Evolutionary conservation across 2,329 filamentous ascomycete species (phyloP), one percentile per base, ranked within the genome.

Genomic region (Scleromitrula shiraiana): DNA sequence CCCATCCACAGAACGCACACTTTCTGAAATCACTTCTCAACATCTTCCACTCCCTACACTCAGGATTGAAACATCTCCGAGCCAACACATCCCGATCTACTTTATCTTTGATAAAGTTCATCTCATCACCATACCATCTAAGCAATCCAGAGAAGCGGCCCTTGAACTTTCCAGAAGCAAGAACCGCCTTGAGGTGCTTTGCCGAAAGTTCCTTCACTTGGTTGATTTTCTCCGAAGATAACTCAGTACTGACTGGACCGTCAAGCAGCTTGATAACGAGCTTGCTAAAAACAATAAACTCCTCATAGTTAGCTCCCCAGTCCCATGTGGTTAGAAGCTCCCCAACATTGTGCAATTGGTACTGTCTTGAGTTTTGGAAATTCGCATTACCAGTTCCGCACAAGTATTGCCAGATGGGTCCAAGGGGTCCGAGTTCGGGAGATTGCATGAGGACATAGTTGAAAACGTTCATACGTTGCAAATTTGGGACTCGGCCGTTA

Each of bases 391-490:
- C 53, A 1, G 50, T 53, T 8, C 55, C 55, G 33, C 44, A 46
- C 1, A 59, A 38, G 26, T 58, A 58, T 19, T 58, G 54, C 57
- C 57, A 59, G 12, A 60, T 33, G 6, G 57, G 52, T 8, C 56
- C 58, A 2, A 54, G 19, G 8, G 56, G 54, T 4, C 56, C 57
- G 7, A 54, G 49, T 7, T 42, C 32, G 2, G 57, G 57, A 17
- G 51, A 50, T 10, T 56, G 53, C 46, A 60, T 56, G 19, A 50
- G 54, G 10, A 54, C 24, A 24, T 60, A 59, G 23, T 59, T 56
- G 41, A 60, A 59, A 3, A 53, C 38, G 35, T 60, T 59, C 56
- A 60, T 58, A 12, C 51, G 53, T 33, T 60, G 48, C 5, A 57
- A 44, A 22, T 53, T 52, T 0, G 50, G 50, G 30, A 56, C 41